These are phyloP conservation scores for Mimosa bimucronata DNA, from an alignment of 306 rosid genomes.

Conservation along the genomic window DNA sequence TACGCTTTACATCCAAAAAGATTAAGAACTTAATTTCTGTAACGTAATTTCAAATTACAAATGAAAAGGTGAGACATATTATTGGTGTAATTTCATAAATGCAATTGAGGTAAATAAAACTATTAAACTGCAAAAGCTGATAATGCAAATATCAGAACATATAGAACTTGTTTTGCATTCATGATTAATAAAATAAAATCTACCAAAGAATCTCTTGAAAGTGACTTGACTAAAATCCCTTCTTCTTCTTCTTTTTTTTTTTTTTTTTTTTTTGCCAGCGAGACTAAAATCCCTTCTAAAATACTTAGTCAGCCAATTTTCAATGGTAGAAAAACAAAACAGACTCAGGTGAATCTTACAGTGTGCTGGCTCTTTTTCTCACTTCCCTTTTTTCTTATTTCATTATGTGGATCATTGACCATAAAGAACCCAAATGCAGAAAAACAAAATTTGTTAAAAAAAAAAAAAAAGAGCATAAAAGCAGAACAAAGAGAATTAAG, in stretches of 20 bases:
- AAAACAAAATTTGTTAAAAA: constrained; percentile 27
- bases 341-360: background rate
- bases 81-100: background rate
- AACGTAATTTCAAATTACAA: too few relatives aligned
- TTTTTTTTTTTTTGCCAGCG: too few relatives aligned
- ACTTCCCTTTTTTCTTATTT: background rate
- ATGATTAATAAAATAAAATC: background rate
- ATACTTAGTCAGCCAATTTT: background rate
- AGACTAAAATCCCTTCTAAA: background rate
- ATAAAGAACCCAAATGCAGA: constrained; percentile 31
- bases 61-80: background rate
- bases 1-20: background rate
- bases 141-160: background rate
- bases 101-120: background rate
- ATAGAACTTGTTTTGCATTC: background rate
- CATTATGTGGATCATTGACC: background rate
- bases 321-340: background rate
- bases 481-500: constrained; percentile 15
- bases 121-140: background rate
- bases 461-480: background rate
- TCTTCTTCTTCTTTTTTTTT: too few relatives aligned
- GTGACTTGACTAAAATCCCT: background rate
- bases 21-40: background rate
- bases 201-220: background rate
- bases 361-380: background rate